Evolutionary conservation across 495 filamentous ascomycete species (phyloP), one percentile per base, ranked within the genome.

Genomic region (Echria macrotheca): DNA sequence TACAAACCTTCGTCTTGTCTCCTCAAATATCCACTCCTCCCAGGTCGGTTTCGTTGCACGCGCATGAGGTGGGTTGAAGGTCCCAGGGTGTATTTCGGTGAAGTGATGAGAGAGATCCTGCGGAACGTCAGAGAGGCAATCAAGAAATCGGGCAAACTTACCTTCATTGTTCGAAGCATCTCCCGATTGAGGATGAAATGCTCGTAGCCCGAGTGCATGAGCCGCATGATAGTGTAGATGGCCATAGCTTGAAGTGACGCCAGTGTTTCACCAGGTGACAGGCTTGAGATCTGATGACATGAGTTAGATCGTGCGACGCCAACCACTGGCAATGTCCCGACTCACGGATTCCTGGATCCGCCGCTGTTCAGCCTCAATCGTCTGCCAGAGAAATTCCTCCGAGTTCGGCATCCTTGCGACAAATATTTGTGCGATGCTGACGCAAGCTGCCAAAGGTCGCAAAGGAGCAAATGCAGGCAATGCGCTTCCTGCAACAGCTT

Each of bases 21-120:
- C 50, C 4, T 53, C 50, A 10, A 47, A 26, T 9, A 53, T 47
- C 50, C 50, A 53, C 5, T 53, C 50, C 21, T 41, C 35, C 50
- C 50, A 53, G 8, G 24, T 42, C n/a, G 44, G 42, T 8, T 26
- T 24, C 7, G 31, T 12, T 5, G 18, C 11, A 2, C 44, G 33
- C 12, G 28, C 0, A 26, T 53, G 42, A 5, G 36, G 7, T 1
- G 44, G 33, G 32, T 43, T 53, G 28, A 53, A 53, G n/a, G 42
- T 31, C 23, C 50, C 50, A 4, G 50, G 50, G 3, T 2, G 12
- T 15, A 53, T 21, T 5, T 29, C 9, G 3, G 21, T 10, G 25
- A 53, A 53, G 44, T 18, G 41, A 1, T 17, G 18, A 1, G 38
- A 15, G 38, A 41, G 38, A 4, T 41, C 14, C 18, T 41, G 17